Evolutionary conservation across 2,329 filamentous ascomycete species (phyloP).

Genomic region (Nigrospora oryzae): DNA sequence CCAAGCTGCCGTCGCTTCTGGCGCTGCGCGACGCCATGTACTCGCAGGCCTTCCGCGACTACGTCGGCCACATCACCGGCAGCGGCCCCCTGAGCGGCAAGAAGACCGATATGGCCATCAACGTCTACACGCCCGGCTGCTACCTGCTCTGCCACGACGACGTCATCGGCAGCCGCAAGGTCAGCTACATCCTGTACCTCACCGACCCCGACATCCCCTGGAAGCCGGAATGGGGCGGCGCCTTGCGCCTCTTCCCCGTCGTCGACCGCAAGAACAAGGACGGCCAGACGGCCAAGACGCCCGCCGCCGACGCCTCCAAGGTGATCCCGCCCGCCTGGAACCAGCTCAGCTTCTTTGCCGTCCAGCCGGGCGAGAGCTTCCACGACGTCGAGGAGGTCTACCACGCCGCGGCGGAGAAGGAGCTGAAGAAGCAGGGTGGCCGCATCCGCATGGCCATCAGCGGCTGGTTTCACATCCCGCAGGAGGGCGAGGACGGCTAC

Average conservation of each 20-base stretch:
- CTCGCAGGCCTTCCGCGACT: conserved; percentile 80
- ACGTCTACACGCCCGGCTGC: conserved; percentile 93
- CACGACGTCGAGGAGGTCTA: conserved; percentile 99
- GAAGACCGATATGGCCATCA: conserved; percentile 99
- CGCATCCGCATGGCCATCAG: conserved; percentile 94
- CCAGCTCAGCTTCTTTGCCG: conserved; percentile 95
- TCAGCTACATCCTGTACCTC: conserved; percentile 96
- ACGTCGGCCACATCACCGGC: conserved; percentile 76
- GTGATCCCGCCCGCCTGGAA: conserved; percentile 93
- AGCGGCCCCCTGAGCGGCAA: conserved; percentile 80
- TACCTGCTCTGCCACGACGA: conserved; percentile 96
- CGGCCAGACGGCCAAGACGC: conserved; percentile 70
- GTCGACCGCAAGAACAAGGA: conserved; percentile 55
- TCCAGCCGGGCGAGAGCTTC: conserved; percentile 97
- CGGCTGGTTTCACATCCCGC: conserved; percentile 98
- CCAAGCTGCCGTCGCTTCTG: conserved; percentile 82
- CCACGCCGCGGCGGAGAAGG: conserved; percentile 50
- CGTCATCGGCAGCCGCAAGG: conserved; percentile 90
- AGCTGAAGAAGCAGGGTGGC: conserved; percentile 60
- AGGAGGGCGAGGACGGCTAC: conserved; percentile 87
- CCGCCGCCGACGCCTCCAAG: conserved; percentile 68
- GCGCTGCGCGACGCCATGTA: conserved; percentile 91
- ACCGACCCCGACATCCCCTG: conserved; percentile 87
- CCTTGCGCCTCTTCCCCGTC: conserved; percentile 76
- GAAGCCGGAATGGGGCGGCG: conserved; percentile 89